phyloP scores from a whole-genome alignment of 345 rosid species.

The Lumnitzera racemosa region DNA sequence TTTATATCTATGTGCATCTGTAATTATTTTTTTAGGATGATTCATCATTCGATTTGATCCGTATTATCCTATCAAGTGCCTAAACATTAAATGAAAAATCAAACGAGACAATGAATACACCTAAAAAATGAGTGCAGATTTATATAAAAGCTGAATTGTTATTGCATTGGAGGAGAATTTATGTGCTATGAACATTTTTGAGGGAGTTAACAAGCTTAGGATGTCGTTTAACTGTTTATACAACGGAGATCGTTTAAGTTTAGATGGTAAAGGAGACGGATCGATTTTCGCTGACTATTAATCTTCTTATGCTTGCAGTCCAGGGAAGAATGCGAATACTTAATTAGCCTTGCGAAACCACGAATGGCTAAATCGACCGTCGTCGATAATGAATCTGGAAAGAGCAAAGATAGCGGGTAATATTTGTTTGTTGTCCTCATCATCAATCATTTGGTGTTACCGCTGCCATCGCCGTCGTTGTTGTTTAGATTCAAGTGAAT shows the following conservation, averaged over 20 bases:
- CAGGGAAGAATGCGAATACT: constrained; percentile 36
- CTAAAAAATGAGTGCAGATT: no score
- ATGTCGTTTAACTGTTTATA: no score
- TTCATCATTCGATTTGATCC: no score
- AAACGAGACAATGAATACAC: no score
- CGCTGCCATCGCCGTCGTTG: not conserved
- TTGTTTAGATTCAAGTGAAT: not conserved
- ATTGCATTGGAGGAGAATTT: no score
- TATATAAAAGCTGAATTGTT: no score
- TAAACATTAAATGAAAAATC: no score
- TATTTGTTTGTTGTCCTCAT: not conserved
- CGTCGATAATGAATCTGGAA: constrained; percentile 27
- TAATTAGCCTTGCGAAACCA: constrained; percentile 29
- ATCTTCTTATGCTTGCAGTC: constrained; percentile 17
- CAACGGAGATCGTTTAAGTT: not conserved
- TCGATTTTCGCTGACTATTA: not conserved
- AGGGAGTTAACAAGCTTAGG: no score
- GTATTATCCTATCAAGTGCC: no score
- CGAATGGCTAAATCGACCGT: constrained; percentile 31
- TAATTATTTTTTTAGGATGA: no score
- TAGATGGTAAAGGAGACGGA: not conserved
- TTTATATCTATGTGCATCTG: no score
- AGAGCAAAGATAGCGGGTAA: constrained; percentile 34
- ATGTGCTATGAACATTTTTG: no score
- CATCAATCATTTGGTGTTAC: not conserved